Evolutionary conservation across 805 yeast species (phyloP).

Genomic region (Hanseniaspora lachancei): DNA sequence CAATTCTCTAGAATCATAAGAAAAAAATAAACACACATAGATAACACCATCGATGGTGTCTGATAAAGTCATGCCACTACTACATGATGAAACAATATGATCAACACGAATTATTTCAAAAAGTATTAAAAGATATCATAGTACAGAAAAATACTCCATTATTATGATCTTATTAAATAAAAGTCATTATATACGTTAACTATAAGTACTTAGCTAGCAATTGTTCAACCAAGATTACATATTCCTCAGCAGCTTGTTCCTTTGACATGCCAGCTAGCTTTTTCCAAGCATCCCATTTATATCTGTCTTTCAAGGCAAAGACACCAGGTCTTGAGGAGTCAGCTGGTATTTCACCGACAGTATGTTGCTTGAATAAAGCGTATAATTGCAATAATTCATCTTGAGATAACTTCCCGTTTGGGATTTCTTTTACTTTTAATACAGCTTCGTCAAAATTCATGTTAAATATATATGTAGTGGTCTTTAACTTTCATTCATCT

Average conservation of each 20-base stretch:
- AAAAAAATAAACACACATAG: too few species aligned
- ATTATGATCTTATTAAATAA: background rate
- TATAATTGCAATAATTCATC: slow-evolving; percentile 79
- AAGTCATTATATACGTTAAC: background rate
- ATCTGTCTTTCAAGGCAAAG: slow-evolving; percentile 86
- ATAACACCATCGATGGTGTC: too few species aligned
- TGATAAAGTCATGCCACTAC: too few species aligned
- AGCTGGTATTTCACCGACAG: slow-evolving; percentile 76
- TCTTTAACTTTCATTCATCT: background rate
- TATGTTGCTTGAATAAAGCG: slow-evolving; percentile 93
- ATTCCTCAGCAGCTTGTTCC: slow-evolving; percentile 80
- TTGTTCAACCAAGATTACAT: slow-evolving; percentile 55
- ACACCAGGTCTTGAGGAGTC: slow-evolving; percentile 72
- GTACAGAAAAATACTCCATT: too few species aligned
- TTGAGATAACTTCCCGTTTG: slow-evolving; percentile 67
- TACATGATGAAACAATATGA: too few species aligned
- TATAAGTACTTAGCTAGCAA: slow-evolving; percentile 39
- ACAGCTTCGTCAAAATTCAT: slow-evolving; percentile 28
- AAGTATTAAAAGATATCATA: too few species aligned
- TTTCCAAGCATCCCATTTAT: slow-evolving; percentile 97
- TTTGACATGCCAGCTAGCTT: slow-evolving; percentile 70
- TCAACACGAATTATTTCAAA: too few species aligned
- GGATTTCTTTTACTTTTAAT: slow-evolving; percentile 61
- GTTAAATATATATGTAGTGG: background rate
- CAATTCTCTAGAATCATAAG: too few species aligned